Conservation (phyloP, 345 rosid species). For the Psidium guajava region DNA sequence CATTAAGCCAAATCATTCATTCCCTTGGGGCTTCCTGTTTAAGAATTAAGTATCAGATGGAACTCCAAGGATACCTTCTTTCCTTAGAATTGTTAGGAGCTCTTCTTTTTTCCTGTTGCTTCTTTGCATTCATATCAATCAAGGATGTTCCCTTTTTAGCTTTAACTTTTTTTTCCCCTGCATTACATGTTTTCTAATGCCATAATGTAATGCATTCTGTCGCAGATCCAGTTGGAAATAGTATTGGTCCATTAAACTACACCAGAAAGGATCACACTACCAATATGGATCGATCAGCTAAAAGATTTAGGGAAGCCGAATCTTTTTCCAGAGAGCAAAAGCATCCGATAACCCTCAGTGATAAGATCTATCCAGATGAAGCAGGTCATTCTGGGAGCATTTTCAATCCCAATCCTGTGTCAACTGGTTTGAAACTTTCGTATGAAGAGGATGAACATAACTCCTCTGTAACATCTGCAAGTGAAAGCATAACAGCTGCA, state of each 20-base stretch:
- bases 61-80: neutral
- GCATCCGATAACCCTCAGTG: constrained; percentile 24
- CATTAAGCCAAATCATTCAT: neutral
- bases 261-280: constrained; percentile 23
- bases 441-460: constrained; percentile 64
- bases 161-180: neutral
- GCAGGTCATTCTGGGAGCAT: constrained; percentile 26
- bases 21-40: neutral
- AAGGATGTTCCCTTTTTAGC: neutral
- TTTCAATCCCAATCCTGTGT: constrained; percentile 45
- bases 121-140: neutral
- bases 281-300: constrained; percentile 22
- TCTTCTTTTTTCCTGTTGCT: neutral
- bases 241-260: constrained; percentile 29
- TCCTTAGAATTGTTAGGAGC: neutral
- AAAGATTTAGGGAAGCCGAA: constrained; percentile 44
- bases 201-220: neutral
- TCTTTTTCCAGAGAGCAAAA: constrained; percentile 25
- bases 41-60: neutral
- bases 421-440: constrained; percentile 61
- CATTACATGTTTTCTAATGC: neutral
- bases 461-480: constrained; percentile 47
- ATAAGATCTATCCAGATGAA: constrained; percentile 29
- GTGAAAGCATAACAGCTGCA: constrained; percentile 28
- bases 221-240: constrained; percentile 33